A percentile compares a stretch with the other conserved stretches of the same genome.
Conservation (phyloP, 805 yeast species). For the Ogataea henricii region DNA sequence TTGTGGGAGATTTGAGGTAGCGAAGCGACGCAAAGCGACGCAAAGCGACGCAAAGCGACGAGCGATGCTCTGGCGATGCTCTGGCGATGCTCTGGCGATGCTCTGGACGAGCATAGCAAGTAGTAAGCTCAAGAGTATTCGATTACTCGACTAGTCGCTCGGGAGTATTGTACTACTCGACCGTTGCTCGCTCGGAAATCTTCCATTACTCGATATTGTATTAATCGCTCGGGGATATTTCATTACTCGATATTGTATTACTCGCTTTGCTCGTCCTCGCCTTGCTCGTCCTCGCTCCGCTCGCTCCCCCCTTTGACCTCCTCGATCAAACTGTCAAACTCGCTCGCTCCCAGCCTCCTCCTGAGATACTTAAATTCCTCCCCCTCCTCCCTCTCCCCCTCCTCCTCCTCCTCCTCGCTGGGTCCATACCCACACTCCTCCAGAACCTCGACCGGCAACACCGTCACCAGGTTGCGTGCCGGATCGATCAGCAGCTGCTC, state of each 20-base stretch:
- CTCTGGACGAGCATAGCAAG: no score
- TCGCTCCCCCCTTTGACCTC: conserved; percentile 8
- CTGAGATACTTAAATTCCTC: conserved; percentile 15
- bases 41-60: no score
- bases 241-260: no score
- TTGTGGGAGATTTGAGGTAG: not conserved
- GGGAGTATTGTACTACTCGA: no score
- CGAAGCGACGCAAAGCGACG: no score
- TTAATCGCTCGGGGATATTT: no score
- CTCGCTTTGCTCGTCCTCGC: not conserved
- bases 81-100: no score
- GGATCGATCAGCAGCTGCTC: conserved; percentile 9
- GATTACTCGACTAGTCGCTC: no score
- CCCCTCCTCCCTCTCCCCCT: not conserved
- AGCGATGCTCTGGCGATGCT: no score
- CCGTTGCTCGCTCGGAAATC: no score
- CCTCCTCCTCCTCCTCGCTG: not conserved
- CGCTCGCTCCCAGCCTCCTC: conserved; percentile 4
- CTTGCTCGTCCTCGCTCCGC: not conserved
- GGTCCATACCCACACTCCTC: conserved; percentile 2
- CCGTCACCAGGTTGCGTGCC: conserved; percentile 7
- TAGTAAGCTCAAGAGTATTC: no score
- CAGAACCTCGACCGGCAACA: conserved; percentile 6
- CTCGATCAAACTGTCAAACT: conserved; percentile 10
- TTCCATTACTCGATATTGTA: no score